Base-by-base conservation (phyloP, 352 stramenopile genomes). In the Pilasporangium apinafurcum region DNA sequence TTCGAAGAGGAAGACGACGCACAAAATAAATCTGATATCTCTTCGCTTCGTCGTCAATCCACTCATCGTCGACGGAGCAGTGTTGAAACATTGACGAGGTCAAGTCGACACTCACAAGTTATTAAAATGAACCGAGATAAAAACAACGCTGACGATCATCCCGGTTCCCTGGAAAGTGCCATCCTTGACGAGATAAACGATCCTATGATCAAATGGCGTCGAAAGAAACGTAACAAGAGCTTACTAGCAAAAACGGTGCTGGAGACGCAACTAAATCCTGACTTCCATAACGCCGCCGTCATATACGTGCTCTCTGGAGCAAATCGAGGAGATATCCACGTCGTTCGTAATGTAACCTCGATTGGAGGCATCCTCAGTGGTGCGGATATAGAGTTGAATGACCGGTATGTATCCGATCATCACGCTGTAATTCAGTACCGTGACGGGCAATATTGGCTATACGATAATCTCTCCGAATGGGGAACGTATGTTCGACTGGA, bases 261-360 rank as follows among this genome's bases (percentile, higher is more conserved):
- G 13, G 65, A 79, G 22, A 77, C 67, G 1, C 59, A 84, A 43
- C 63, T 72, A 9, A 81, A 83, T 28, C 20, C 40, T 1, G 53
- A 79, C 8, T 45, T 86, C 20, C 30, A 59, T 6, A 81, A 75
- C 27, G 75, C 78, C 9, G 47, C 86, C 20, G 78, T 91, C 8
- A 36, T 88, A 32, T 91, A 91, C 53, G 65, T 86, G n/a, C 66
- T 91, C n/a, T 80, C 75, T 0, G 75, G 78, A 0, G 65, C 70
- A 5, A 84, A 91, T 27, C 73, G 78, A 13, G 78, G 78, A 13
- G 78, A 91, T 41, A 83, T 91, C 18, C 73, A 88, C 29, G 66
- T 91, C 5, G 76, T 91, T 5, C 62, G 66, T 3, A 86, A 88
- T 44, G 58, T 82, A 12, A 70, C 72, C 9, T 65, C 68, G 1